Conservation (phyloP, 345 rosid genomes). For the Cardamine chenopodiifolia region DNA sequence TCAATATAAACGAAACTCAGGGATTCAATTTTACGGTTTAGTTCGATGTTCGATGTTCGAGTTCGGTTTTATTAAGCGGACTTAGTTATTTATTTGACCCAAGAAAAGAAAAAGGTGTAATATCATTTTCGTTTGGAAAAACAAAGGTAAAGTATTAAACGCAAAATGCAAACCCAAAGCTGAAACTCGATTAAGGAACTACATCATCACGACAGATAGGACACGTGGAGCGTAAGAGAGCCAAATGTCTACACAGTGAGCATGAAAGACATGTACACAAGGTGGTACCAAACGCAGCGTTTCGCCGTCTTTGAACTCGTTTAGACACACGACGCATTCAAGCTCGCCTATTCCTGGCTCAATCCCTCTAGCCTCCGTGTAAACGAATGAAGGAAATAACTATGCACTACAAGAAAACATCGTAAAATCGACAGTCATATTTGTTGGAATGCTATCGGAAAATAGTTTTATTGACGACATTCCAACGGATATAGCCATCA, state of each 20-base stretch:
- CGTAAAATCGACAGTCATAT: too few species aligned
- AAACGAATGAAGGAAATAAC: constrained; percentile 62
- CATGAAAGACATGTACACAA: constrained; percentile 79
- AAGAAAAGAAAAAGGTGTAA: not conserved
- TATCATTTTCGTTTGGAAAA: not conserved
- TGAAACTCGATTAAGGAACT: constrained; percentile 30
- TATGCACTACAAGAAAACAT: too few species aligned
- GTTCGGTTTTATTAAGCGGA: not conserved
- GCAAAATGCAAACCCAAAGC: constrained; percentile 1
- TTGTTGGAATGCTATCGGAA: too few species aligned
- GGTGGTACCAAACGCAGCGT: constrained; percentile 68
- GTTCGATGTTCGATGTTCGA: too few species aligned
- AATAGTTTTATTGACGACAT: too few species aligned
- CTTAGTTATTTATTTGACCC: not conserved
- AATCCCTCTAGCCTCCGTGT: constrained; percentile 60
- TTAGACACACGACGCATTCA: constrained; percentile 74
- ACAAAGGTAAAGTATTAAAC: not conserved
- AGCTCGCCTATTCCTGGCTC: constrained; percentile 51
- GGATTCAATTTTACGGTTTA: not conserved
- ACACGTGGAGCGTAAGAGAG: constrained; percentile 62
- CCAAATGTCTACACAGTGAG: constrained; percentile 75
- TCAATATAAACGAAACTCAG: not conserved
- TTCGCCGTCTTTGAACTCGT: constrained; percentile 57
- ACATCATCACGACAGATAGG: constrained; percentile 78
- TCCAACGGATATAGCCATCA: too few species aligned